Base-by-base conservation (phyloP, 2,329 filamentous ascomycete species). In the Aspergillus sojae region DNA sequence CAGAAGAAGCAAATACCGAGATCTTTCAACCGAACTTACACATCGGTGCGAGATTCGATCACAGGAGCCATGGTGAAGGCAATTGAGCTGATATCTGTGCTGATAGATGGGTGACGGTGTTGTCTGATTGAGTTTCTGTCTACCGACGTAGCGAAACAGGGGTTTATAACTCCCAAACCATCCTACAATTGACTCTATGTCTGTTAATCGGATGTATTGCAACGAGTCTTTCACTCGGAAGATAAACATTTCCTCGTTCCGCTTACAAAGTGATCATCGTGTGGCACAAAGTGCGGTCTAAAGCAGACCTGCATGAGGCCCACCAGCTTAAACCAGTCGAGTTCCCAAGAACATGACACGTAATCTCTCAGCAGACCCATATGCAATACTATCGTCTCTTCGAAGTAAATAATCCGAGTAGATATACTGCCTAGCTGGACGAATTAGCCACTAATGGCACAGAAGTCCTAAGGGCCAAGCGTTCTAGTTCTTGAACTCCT, bases 41-140 rank as follows among this genome's bases (percentile, higher is more conserved):
- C 63, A 52, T 65, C 61, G 23, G 63, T 65, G 30, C 52, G 41
- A 34, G 63, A 65, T 36, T 64, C 62, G 6, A 11, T 9, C 10
- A 48, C 36, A n/a, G 26, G 19, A 41, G 58, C 21, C 62, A 65
- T 61, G 26, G 26, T 41, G 43, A 57, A 41, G 23, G 21, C 7
- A 28, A 16, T 28, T 48, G 21, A 14, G 45, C 12, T 9, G 23
- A 28, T 2, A 16, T 28, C 45, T 5, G 45, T 48, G 12, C 21
- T 26, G 34, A 16, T 36, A 36, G 34, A 36, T 16, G 34, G 14
- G 14, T 28, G 26, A 28, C 5, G 34, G 34, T 16, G 14, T 16
- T 36, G 34, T 36, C 34, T 16, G 34, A 16, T 34, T 16, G 34
- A 5, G 14, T 36, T 36, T 36, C 34, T 7, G 5, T 14, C 34